These are phyloP conservation scores for Peniophora sp. DNA, from an alignment of 1,284 basidiomycete genomes.

Conservation along the genomic window DNA sequence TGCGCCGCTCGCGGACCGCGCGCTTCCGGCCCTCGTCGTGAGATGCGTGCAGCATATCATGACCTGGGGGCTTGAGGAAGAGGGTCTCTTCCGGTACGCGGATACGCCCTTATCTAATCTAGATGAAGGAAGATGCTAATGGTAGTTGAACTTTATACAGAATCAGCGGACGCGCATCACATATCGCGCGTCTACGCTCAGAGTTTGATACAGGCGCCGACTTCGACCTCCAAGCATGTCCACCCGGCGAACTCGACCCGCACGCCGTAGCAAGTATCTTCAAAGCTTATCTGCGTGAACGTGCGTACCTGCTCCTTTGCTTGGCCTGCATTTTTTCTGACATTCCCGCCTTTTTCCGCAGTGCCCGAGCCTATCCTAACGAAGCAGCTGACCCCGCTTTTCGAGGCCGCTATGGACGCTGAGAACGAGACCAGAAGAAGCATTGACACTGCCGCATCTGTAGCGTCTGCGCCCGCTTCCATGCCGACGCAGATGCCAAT, in stretches of 20 bases:
- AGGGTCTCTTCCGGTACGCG: constrained; percentile 72
- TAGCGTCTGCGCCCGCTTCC: constrained; percentile 2
- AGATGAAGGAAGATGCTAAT: constrained; percentile 1
- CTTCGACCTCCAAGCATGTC: constrained; percentile 68
- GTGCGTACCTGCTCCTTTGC: constrained; percentile 48
- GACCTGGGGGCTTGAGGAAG: constrained; percentile 75
- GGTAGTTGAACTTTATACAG: constrained; percentile 38
- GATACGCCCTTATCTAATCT: not conserved
- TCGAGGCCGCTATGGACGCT: constrained; percentile 65
- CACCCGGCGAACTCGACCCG: constrained; percentile 81
- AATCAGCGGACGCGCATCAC: constrained; percentile 67
- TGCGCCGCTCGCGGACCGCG: constrained; percentile 39
- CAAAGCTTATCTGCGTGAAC: constrained; percentile 73
- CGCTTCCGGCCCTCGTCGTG: constrained; percentile 65
- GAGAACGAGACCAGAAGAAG: constrained; percentile 35
- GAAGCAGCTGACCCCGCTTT: constrained; percentile 54
- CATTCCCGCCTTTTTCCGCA: constrained; percentile 21
- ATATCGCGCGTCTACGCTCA: constrained; percentile 63
- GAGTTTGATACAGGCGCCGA: constrained; percentile 90
- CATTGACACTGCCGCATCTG: constrained; percentile 15
- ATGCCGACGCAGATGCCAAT: not conserved
- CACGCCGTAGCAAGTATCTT: constrained; percentile 86
- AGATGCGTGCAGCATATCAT: constrained; percentile 76
- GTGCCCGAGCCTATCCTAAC: constrained; percentile 83
- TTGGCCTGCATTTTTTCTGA: constrained; percentile 6